Conservation (phyloP, 306 rosid genomes). For the Coriaria nepalensis region DNA sequence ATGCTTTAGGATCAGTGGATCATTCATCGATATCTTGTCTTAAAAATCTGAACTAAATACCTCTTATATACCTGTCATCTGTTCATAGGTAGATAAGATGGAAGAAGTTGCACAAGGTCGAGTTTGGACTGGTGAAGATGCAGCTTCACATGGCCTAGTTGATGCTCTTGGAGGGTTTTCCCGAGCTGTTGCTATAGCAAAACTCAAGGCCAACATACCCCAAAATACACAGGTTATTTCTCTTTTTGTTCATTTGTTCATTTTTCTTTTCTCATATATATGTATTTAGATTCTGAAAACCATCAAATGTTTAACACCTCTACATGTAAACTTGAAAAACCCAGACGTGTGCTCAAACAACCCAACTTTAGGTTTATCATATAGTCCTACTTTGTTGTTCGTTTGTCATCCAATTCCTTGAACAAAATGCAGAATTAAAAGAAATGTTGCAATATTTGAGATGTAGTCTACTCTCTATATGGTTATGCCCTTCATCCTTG, state of each 20-base stretch:
- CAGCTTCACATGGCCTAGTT: slow-evolving; percentile 64
- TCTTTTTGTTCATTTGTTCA: neutral
- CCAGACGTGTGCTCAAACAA: no score
- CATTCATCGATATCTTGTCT: no score
- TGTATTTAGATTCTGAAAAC: neutral
- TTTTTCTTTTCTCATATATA: neutral
- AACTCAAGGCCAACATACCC: slow-evolving; percentile 82
- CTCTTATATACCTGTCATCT: no score
- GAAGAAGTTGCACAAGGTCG: slow-evolving; percentile 95
- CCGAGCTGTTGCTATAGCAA: slow-evolving; percentile 85
- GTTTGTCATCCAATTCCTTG: no score
- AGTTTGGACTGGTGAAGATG: slow-evolving; percentile 84
- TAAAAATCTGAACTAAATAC: no score
- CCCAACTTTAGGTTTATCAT: no score
- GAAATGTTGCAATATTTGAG: no score
- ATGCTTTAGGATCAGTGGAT: no score
- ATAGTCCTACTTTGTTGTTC: no score
- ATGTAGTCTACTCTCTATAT: neutral
- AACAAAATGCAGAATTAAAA: no score
- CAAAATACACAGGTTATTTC: slow-evolving; percentile 50
- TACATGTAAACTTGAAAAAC: no score
- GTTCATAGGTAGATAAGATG: slow-evolving; percentile 71
- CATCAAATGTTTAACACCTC: no score
- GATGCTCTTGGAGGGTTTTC: slow-evolving; percentile 93
- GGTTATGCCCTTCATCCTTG: neutral